Evolutionary conservation across 2,329 filamentous ascomycete species (phyloP).

Genomic region (Xylariaceae sp.): DNA sequence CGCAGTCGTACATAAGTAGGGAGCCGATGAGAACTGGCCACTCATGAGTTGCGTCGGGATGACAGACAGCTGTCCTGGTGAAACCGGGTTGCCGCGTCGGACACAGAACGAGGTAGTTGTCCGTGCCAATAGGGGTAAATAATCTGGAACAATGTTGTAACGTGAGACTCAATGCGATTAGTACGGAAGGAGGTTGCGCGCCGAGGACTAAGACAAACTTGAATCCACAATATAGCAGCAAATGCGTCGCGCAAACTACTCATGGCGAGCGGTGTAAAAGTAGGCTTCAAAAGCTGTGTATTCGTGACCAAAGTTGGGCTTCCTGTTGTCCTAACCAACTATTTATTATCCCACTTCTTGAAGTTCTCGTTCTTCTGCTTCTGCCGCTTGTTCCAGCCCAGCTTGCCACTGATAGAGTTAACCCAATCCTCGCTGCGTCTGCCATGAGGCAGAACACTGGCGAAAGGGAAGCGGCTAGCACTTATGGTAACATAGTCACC

Average conservation of each 20-base stretch:
- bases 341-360: constrained; percentile 41
- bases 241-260: not conserved
- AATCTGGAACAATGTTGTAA: too few species aligned
- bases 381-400: constrained; percentile 77
- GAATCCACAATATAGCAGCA: not conserved
- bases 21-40: too few species aligned
- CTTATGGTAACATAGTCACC: constrained; percentile 84
- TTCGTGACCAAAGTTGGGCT: not conserved
- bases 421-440: constrained; percentile 73
- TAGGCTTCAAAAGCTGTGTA: not conserved
- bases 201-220: not conserved
- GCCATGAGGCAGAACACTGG: constrained; percentile 66
- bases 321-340: too few species aligned
- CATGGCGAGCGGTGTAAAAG: not conserved
- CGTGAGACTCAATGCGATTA: not conserved
- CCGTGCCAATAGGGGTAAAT: too few species aligned
- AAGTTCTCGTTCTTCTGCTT: constrained; percentile 63
- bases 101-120: too few species aligned
- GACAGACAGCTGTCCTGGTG: too few species aligned
- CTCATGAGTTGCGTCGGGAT: too few species aligned
- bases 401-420: constrained; percentile 70
- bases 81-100: too few species aligned
- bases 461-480: constrained; percentile 75
- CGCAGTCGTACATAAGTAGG: too few species aligned
- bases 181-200: not conserved